These are phyloP conservation scores for Debaryomyces coudertii DNA, from an alignment of 1,139 yeast species.

Conservation along the genomic window DNA sequence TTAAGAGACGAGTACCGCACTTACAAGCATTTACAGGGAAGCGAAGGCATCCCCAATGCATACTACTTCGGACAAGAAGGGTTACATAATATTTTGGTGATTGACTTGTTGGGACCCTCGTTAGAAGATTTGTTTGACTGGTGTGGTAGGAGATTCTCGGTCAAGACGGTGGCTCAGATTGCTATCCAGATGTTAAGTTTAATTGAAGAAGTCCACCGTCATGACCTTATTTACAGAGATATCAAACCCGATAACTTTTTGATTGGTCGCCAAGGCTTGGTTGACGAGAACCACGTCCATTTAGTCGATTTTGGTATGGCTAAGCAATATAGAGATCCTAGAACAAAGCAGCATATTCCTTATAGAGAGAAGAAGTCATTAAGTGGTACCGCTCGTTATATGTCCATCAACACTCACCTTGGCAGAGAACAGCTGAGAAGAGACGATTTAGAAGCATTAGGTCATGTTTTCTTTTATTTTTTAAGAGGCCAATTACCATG, in stretches of 20 bases:
- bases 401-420: conserved; percentile 95
- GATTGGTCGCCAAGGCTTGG: conserved; percentile 68
- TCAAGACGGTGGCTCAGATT: conserved; percentile 87
- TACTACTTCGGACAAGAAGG: conserved; percentile 99
- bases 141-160: conserved; percentile 91
- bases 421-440: conserved; percentile 96
- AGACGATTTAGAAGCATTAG: conserved; percentile 93
- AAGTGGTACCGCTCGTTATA: conserved; percentile 96
- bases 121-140: conserved; percentile 95
- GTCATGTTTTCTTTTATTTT: conserved; percentile 94
- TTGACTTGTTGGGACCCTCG: conserved; percentile 93
- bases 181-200: conserved; percentile 91
- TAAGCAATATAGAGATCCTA: conserved; percentile 93
- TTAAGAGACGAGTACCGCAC: conserved; percentile 94
- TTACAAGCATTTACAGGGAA: conserved; percentile 80
- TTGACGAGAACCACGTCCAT: conserved; percentile 57
- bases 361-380: conserved; percentile 92
- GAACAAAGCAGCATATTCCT: conserved; percentile 93
- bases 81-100: conserved; percentile 87
- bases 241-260: conserved; percentile 95
- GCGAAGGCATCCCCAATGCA: conserved; percentile 87
- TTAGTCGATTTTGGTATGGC: conserved; percentile 96
- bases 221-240: conserved; percentile 89
- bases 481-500: conserved; percentile 94
- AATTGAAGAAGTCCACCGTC: conserved; percentile 86